A percentile compares a stretch with the other conserved stretches of the same genome.
Conservation (phyloP, 352 stramenopile species). For the Globisporangium megalacanthum region DNA sequence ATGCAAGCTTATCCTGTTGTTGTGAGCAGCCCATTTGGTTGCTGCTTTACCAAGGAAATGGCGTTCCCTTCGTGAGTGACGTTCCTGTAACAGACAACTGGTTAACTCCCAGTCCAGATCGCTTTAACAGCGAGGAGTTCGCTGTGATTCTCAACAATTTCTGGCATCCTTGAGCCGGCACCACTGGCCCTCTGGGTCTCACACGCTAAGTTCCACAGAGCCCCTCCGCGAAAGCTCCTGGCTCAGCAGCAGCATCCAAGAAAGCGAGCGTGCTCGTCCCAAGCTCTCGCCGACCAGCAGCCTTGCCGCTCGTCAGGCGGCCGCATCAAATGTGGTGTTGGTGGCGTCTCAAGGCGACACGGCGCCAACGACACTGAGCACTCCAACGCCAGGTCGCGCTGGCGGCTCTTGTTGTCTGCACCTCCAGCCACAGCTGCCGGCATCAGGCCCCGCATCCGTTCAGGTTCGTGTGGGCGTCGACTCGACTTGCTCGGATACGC, state of each 20-base stretch:
- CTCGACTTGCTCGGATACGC: constrained; percentile 76
- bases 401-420: not conserved
- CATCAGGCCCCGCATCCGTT: not conserved
- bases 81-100: no score
- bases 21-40: no score
- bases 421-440: constrained; percentile 4
- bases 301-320: not conserved
- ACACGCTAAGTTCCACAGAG: no score
- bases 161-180: no score
- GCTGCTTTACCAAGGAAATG: no score
- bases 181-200: no score
- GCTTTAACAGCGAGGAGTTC: no score
- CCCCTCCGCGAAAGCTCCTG: not conserved
- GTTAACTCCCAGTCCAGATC: no score
- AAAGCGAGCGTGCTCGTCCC: not conserved
- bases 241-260: not conserved
- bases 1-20: no score
- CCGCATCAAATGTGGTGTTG: not conserved
- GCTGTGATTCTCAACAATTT: no score
- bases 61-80: no score
- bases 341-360: not conserved
- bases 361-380: not conserved
- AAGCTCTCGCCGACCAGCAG: not conserved
- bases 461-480: constrained; percentile 2
- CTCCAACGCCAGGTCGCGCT: not conserved